Evolutionary conservation across 306 rosid genomes (phyloP).

Genomic region (Lotus japonicus): DNA sequence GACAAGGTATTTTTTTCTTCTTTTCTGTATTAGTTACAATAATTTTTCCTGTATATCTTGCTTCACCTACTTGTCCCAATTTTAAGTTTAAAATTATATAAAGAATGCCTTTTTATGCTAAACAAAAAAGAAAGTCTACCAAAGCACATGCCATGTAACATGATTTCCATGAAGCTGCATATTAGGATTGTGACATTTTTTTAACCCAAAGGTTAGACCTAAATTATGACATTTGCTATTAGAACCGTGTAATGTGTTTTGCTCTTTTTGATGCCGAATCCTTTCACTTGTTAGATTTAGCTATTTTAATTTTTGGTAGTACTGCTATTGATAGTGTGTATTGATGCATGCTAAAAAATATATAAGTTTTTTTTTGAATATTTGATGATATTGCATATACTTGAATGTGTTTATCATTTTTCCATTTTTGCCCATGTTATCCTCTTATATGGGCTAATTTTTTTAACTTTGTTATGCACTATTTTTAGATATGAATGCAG

Average conservation of each 20-base stretch:
- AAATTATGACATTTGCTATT: neutral
- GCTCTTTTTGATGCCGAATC: no score
- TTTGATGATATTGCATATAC: neutral
- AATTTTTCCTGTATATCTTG: neutral
- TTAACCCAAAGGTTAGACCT: neutral
- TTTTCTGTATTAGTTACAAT: neutral
- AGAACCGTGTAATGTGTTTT: neutral
- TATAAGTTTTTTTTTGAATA: no score
- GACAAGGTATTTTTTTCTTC: slow-evolving; percentile 35
- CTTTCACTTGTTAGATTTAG: no score
- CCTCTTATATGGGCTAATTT: neutral
- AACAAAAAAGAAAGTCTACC: neutral
- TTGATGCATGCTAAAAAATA: no score
- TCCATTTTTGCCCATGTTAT: neutral
- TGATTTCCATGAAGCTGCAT: neutral
- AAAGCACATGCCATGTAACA: neutral
- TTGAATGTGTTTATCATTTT: neutral
- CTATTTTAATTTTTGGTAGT: no score
- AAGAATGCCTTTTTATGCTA: neutral
- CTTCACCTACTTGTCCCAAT: neutral
- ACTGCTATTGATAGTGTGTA: no score
- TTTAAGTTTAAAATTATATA: neutral
- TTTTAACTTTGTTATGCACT: slow-evolving; percentile 11
- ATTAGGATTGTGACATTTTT: neutral
- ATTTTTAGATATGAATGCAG: slow-evolving; percentile 34